Evolutionary conservation across 1,284 basidiomycete species (phyloP).

Genomic region (Papiliotrema laurentii): DNA sequence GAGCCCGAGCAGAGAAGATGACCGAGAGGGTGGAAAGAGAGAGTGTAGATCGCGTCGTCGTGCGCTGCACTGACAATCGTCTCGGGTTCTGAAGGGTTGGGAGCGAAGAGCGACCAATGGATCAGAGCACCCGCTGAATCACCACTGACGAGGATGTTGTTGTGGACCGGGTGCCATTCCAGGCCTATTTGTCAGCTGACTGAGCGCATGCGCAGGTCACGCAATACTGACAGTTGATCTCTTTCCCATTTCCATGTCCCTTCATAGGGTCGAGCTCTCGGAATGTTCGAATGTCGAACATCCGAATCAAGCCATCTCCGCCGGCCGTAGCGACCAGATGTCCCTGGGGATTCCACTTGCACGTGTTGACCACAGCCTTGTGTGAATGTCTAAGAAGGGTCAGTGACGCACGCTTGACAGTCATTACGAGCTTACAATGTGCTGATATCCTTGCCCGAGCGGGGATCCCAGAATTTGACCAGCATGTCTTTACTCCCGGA

Average conservation of each 20-base stretch:
- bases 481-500: slow-evolving; percentile 96
- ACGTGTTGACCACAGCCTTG: slow-evolving; percentile 93
- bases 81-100: slow-evolving; percentile 56
- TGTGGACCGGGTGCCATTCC: slow-evolving; percentile 93
- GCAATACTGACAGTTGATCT: slow-evolving; percentile 82
- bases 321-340: slow-evolving; percentile 90
- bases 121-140: slow-evolving; percentile 89
- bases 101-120: slow-evolving; percentile 75
- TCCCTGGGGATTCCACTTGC: slow-evolving; percentile 89
- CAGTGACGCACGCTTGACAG: neutral
- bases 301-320: slow-evolving; percentile 85
- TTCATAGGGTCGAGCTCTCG: slow-evolving; percentile 86
- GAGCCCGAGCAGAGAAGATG: slow-evolving; percentile 88
- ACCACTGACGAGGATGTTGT: slow-evolving; percentile 79
- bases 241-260: slow-evolving; percentile 95
- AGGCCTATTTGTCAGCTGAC: slow-evolving; percentile 58
- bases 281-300: slow-evolving; percentile 98
- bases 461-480: slow-evolving; percentile 98
- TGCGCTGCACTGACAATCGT: slow-evolving; percentile 86
- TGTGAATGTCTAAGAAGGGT: slow-evolving; percentile 70
- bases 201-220: neutral
- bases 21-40: slow-evolving; percentile 92
- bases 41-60: slow-evolving; percentile 94
- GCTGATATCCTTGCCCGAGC: slow-evolving; percentile 77
- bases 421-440: slow-evolving; percentile 62